A percentile compares a stretch with the other conserved stretches of the same genome.
Evolutionary conservation across 345 rosid genomes (phyloP).

Genomic region (Odontarrhena argentea): DNA sequence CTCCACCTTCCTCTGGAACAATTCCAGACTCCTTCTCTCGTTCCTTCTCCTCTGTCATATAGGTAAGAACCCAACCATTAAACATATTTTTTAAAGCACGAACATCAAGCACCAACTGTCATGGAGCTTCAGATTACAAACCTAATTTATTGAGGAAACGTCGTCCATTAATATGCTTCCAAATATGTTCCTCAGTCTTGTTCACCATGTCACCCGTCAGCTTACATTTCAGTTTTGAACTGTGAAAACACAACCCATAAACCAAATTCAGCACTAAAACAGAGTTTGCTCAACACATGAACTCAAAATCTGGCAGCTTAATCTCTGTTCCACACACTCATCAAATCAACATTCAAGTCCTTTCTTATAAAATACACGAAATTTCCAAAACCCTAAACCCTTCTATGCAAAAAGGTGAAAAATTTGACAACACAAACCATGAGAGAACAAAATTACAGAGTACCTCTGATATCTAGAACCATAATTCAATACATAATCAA

Average conservation of each 20-base stretch:
- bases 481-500: not conserved
- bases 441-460: not conserved
- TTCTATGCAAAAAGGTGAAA: not conserved
- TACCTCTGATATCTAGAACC: not conserved
- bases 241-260: constrained; percentile 30
- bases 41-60: constrained; percentile 71
- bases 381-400: constrained; percentile 32
- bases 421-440: not conserved
- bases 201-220: constrained; percentile 88
- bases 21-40: constrained; percentile 44
- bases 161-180: constrained; percentile 91
- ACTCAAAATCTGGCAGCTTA: not conserved
- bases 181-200: constrained; percentile 91
- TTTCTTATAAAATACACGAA: not conserved
- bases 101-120: not conserved
- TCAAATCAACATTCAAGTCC: constrained; percentile 9
- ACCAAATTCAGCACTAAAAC: constrained; percentile 30
- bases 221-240: constrained; percentile 82
- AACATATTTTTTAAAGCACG: not conserved
- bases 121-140: constrained; percentile 34
- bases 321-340: not conserved
- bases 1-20: constrained; percentile 40
- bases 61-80: constrained; percentile 1
- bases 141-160: constrained; percentile 89
- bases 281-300: constrained; percentile 2